phyloP scores from a whole-genome alignment of 2,329 filamentous ascomycete genomes.

The Fusarium cicatricum region DNA sequence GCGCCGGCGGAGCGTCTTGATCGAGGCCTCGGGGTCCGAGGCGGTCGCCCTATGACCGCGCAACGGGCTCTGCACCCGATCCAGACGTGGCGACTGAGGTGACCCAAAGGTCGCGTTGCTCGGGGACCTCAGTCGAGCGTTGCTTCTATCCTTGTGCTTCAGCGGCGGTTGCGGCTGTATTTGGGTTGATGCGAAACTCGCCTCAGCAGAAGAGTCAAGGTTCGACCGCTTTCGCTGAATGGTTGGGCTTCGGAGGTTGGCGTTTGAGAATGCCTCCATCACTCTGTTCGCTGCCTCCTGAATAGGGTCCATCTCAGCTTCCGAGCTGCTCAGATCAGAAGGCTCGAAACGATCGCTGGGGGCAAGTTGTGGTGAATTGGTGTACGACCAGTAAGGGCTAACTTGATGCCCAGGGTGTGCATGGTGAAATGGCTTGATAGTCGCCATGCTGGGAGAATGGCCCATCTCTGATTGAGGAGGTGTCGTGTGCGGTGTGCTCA shows the following conservation, averaged over 20 bases:
- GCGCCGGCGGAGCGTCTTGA: slow-evolving; percentile 24
- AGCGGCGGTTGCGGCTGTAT: slow-evolving; percentile 52
- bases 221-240: slow-evolving; percentile 30
- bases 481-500: slow-evolving; percentile 52
- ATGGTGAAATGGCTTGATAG: slow-evolving; percentile 13
- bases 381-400: slow-evolving; percentile 36
- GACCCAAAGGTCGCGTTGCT: slow-evolving; percentile 6
- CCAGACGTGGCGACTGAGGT: slow-evolving; percentile 2
- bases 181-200: slow-evolving; percentile 44
- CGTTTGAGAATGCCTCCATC: slow-evolving; percentile 44
- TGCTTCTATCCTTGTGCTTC: slow-evolving; percentile 40
- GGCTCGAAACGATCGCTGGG: slow-evolving; percentile 33
- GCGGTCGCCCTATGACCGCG: slow-evolving; percentile 28
- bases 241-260: slow-evolving; percentile 28
- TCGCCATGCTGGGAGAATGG: slow-evolving; percentile 30
- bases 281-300: slow-evolving; percentile 45
- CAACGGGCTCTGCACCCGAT: slow-evolving; percentile 15
- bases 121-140: slow-evolving; percentile 24
- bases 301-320: slow-evolving; percentile 40
- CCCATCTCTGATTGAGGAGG: slow-evolving; percentile 52
- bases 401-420: slow-evolving; percentile 13
- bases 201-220: slow-evolving; percentile 21
- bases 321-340: slow-evolving; percentile 18
- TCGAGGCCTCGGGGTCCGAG: slow-evolving; percentile 20
- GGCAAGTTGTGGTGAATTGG: slow-evolving; percentile 30